Percentiles rank a stretch among this genome's conserved stretches.
These are phyloP conservation scores for Calocybe gangraenosa DNA, from an alignment of 768 basidiomycete genomes.

Conservation along the genomic window DNA sequence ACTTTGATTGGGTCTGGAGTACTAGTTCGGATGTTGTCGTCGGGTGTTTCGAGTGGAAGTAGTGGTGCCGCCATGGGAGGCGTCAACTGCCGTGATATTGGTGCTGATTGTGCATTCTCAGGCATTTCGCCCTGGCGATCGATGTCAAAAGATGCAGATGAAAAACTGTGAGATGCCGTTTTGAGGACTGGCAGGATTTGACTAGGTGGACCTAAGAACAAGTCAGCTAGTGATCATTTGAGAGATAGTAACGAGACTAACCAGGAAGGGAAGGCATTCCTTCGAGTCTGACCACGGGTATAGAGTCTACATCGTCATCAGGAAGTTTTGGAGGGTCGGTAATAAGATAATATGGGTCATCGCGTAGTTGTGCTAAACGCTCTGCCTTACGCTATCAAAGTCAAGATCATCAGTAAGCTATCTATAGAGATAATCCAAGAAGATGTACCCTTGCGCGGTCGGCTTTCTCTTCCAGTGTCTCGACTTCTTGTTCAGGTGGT, in stretches of 20 bases:
- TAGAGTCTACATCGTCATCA: slow-evolving; percentile 76
- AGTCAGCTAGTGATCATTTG: background rate
- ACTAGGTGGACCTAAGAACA: slow-evolving; percentile 23
- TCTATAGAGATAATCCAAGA: background rate
- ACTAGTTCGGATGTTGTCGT: slow-evolving; percentile 40
- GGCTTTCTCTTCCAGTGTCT: slow-evolving; percentile 55
- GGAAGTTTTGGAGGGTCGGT: slow-evolving; percentile 45
- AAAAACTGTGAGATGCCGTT: slow-evolving; percentile 33
- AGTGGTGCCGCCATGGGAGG: slow-evolving; percentile 34
- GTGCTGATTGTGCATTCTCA: slow-evolving; percentile 37
- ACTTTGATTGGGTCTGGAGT: slow-evolving; percentile 75
- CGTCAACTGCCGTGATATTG: slow-evolving; percentile 20
- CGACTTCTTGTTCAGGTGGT: slow-evolving; percentile 34
- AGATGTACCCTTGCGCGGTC: slow-evolving; percentile 58
- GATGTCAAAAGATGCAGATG: slow-evolving; percentile 51
- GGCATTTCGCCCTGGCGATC: slow-evolving; percentile 89
- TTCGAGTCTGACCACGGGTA: slow-evolving; percentile 86
- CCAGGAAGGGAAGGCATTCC: slow-evolving; percentile 53
- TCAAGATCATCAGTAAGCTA: background rate
- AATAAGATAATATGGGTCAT: slow-evolving; percentile 90
- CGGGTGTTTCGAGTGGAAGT: slow-evolving; percentile 50
- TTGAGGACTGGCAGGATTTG: slow-evolving; percentile 42
- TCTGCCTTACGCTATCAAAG: slow-evolving; percentile 63
- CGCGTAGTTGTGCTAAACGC: slow-evolving; percentile 67
- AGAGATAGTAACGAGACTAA: slow-evolving; percentile 11